Conservation (phyloP, 352 stramenopile species). For the Phytophthora chlamydospora region DNA sequence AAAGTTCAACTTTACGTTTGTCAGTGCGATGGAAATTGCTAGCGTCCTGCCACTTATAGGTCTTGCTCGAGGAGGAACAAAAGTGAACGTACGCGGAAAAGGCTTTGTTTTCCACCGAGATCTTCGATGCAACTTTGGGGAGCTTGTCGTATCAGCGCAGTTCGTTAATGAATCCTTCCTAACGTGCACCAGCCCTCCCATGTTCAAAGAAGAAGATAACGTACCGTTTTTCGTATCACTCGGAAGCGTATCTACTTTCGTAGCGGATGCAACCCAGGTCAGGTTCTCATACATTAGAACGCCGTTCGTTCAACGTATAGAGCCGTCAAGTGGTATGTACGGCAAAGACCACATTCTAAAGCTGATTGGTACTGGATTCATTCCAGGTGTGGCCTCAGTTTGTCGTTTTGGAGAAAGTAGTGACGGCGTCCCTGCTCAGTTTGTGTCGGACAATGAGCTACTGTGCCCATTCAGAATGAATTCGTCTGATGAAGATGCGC, state of each 20-base stretch:
- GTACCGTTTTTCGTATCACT: constrained; percentile 34
- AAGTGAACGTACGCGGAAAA: constrained; percentile 36
- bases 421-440: constrained; percentile 10
- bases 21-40: constrained; percentile 41
- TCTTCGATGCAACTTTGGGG: constrained; percentile 46
- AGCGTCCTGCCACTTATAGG: constrained; percentile 26
- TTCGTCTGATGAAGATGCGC: neutral
- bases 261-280: constrained; percentile 4
- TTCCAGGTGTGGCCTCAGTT: constrained; percentile 9
- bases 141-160: constrained; percentile 17
- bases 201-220: constrained; percentile 17
- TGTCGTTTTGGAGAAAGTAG: constrained; percentile 39
- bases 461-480: constrained; percentile 21
- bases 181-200: constrained; percentile 39
- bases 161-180: constrained; percentile 41
- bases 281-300: constrained; percentile 40
- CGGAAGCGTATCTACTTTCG: constrained; percentile 21
- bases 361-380: constrained; percentile 32
- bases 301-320: constrained; percentile 32
- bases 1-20: constrained; percentile 44
- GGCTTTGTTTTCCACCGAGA: constrained; percentile 41
- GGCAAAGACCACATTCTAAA: constrained; percentile 24
- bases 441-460: constrained; percentile 28
- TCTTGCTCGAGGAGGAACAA: constrained; percentile 37
- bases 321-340: constrained; percentile 36